A percentile compares a stretch with the other conserved stretches of the same genome.
These are phyloP conservation scores for Acer yangbiense DNA, from an alignment of 345 rosid species.

Conservation along the genomic window DNA sequence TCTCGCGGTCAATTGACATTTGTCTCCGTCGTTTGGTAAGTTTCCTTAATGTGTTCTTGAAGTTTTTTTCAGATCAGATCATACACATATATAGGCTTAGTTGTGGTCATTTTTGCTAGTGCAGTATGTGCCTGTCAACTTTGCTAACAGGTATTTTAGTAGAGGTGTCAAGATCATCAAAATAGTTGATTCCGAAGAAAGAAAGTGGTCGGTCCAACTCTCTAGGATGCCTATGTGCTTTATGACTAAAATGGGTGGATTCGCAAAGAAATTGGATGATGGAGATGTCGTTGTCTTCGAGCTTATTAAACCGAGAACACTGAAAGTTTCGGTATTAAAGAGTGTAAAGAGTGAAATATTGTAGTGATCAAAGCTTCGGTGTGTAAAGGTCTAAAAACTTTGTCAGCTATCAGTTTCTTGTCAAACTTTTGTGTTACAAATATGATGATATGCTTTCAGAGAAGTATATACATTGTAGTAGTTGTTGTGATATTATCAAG, in stretches of 20 bases:
- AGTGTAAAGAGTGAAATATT: not conserved
- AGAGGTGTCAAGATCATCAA: not conserved
- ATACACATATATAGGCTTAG: no score
- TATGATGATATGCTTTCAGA: no score
- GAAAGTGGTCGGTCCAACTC: not conserved
- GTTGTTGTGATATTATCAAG: no score
- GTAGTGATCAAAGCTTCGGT: not conserved
- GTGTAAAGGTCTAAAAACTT: not conserved
- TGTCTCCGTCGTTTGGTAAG: no score
- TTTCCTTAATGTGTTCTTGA: no score
- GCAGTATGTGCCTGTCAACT: no score
- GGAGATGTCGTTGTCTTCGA: not conserved
- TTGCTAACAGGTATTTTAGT: not conserved
- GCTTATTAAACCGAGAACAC: not conserved
- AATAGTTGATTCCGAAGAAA: not conserved
- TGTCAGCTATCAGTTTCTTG: not conserved
- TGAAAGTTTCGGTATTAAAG: not conserved
- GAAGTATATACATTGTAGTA: no score
- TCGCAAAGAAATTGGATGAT: not conserved
- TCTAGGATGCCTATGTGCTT: not conserved
- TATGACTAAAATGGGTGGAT: not conserved
- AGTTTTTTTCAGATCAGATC: no score
- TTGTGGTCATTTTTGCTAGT: no score
- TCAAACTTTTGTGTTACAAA: not conserved
- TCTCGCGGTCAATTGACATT: slow-evolving; percentile 10